phyloP scores from a whole-genome alignment of 129 eudicot species.

The Oenanthe sinensis region DNA sequence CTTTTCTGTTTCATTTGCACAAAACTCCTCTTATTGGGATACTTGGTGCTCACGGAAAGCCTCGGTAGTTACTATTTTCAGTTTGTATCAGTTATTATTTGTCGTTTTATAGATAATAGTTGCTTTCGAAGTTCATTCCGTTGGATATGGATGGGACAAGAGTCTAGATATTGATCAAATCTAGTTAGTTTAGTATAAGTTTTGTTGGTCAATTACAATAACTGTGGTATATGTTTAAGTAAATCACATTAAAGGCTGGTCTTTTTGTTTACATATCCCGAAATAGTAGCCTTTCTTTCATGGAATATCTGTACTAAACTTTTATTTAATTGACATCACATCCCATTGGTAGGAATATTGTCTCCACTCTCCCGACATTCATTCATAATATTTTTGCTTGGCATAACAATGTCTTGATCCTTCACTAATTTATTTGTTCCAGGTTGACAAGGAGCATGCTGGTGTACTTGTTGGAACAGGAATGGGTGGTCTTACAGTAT shows the following conservation, averaged over 20 bases:
- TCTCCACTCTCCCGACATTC: neutral
- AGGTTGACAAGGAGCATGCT: slow-evolving; percentile 88
- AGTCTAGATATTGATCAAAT: neutral
- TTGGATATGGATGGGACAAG: neutral
- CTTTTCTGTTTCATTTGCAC: neutral
- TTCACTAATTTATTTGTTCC: slow-evolving; percentile 2
- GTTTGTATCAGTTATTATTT: neutral
- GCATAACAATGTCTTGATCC: neutral
- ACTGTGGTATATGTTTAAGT: neutral
- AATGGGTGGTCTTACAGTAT: slow-evolving; percentile 92
- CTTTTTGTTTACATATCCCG: neutral
- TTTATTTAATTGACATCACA: neutral
- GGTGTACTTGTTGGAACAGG: slow-evolving; percentile 99
- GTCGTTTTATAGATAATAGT: neutral
- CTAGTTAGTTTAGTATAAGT: neutral
- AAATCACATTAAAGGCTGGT: neutral
- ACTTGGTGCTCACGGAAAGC: neutral
- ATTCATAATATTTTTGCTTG: neutral
- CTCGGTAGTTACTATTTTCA: neutral
- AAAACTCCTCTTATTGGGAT: neutral
- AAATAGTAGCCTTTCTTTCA: neutral
- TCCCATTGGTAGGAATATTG: neutral
- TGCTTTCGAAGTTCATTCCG: neutral
- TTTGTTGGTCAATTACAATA: neutral
- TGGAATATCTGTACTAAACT: neutral